Percentiles rank a stretch among this genome's conserved stretches.
These are phyloP conservation scores for Fusarium pseudonygamai DNA, from an alignment of 2,329 filamentous ascomycete genomes.

Conservation along the genomic window DNA sequence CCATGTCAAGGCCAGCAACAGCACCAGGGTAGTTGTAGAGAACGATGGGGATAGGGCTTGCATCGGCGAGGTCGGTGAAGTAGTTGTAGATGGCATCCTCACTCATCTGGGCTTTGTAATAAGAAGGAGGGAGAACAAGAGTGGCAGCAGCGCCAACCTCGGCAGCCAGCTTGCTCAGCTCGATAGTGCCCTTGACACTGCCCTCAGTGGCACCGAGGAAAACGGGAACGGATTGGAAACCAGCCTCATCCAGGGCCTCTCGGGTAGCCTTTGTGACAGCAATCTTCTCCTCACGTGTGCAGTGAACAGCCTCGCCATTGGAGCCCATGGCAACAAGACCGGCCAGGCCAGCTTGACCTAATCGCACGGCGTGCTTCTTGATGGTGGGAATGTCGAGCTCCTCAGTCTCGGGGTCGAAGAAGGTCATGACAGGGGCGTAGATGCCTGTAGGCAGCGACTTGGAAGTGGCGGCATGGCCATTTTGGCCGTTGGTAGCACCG, in stretches of 20 bases:
- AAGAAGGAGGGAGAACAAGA: conserved; percentile 81
- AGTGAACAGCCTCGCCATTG: conserved; percentile 89
- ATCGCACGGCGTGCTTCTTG: conserved; percentile 81
- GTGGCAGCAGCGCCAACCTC: conserved; percentile 81
- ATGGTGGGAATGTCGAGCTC: conserved; percentile 83
- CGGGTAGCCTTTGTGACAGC: conserved; percentile 80
- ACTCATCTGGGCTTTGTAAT: conserved; percentile 82
- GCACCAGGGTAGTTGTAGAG: conserved; percentile 94
- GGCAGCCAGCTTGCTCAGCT: conserved; percentile 73
- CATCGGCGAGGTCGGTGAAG: conserved; percentile 79
- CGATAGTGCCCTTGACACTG: conserved; percentile 82
- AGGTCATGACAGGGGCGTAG: conserved; percentile 90
- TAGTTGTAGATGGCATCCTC: conserved; percentile 78
- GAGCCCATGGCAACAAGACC: conserved; percentile 90
- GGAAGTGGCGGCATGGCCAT: conserved; percentile 47
- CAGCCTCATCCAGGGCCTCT: conserved; percentile 82
- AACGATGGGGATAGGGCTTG: conserved; percentile 78
- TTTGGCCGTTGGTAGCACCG: conserved; percentile 33
- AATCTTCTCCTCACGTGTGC: conserved; percentile 79
- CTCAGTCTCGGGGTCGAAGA: conserved; percentile 85
- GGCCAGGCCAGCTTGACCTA: conserved; percentile 79
- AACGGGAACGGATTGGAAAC: conserved; percentile 79
- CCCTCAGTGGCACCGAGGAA: conserved; percentile 85
- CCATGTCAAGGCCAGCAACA: conserved; percentile 87
- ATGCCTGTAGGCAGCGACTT: conserved; percentile 80